Percentiles rank a stretch among this genome's conserved stretches.
Conservation (phyloP, 306 rosid genomes). For the Gynostemma pentaphyllum region DNA sequence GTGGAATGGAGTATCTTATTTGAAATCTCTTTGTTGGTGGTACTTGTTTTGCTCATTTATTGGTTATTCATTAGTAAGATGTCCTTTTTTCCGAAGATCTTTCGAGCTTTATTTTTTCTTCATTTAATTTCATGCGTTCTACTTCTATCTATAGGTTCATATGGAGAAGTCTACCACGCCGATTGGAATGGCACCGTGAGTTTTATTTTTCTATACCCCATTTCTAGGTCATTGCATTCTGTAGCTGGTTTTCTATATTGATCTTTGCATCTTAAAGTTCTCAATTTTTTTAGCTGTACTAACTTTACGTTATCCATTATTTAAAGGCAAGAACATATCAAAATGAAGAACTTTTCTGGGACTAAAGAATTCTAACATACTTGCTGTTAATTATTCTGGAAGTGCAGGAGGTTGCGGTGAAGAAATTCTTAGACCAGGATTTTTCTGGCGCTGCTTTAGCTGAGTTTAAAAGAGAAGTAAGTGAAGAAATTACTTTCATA, state of each 20-base stretch:
- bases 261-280: background rate
- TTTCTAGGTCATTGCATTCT: background rate
- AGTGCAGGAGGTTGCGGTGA: conserved; percentile 96
- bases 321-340: background rate
- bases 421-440: conserved; percentile 97
- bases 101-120: background rate
- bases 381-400: conserved; percentile 24
- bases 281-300: background rate
- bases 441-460: conserved; percentile 98
- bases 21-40: no score
- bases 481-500: conserved; percentile 12
- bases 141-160: conserved; percentile 59
- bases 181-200: conserved; percentile 99
- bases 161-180: conserved; percentile 95
- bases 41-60: no score
- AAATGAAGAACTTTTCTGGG: background rate
- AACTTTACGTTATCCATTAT: background rate
- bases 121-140: conserved; percentile 17
- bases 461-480: conserved; percentile 99
- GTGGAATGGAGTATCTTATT: background rate
- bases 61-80: no score
- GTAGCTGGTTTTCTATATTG: background rate
- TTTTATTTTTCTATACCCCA: conserved; percentile 22
- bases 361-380: conserved; percentile 8
- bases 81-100: conserved; percentile 1